These are phyloP conservation scores for Balamuthia mandrillaris DNA, from an alignment of 208 protist genomes.

Conservation along the genomic window DNA sequence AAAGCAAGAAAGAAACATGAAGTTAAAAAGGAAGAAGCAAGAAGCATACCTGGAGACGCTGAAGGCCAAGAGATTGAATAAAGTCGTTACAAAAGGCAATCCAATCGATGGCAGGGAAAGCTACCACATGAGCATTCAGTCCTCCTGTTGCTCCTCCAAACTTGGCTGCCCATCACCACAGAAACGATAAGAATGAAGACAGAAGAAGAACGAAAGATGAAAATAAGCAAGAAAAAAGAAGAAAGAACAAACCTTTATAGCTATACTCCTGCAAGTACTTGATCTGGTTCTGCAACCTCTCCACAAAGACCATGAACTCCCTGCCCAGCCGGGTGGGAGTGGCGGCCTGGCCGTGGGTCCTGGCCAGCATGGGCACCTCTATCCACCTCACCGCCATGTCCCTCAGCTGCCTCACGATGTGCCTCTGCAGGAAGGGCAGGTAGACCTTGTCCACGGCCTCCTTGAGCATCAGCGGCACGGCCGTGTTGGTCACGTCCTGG, in stretches of 20 bases:
- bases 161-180: conserved; percentile 79
- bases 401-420: conserved; percentile 59
- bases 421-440: conserved; percentile 69
- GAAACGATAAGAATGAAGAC: conserved; percentile 30
- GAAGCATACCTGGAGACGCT: background rate
- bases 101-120: conserved; percentile 85
- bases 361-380: conserved; percentile 85
- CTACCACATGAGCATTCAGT: conserved; percentile 85
- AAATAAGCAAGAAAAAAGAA: background rate
- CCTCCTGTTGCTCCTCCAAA: conserved; percentile 91
- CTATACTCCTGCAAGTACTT: background rate
- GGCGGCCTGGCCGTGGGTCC: conserved; percentile 84
- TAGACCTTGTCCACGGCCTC: conserved; percentile 78
- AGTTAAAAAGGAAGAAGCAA: background rate
- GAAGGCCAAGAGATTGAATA: conserved; percentile 43
- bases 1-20: background rate
- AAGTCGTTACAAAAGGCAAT: conserved; percentile 79
- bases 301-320: conserved; percentile 83
- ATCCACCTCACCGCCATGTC: conserved; percentile 70
- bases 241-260: background rate
- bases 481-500: conserved; percentile 95
- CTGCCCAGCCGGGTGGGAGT: conserved; percentile 84
- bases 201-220: background rate
- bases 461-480: conserved; percentile 86
- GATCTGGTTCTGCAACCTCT: conserved; percentile 80